Evolutionary conservation across 257 asterid genomes (phyloP).

Genomic region (Hygrophila difformis): DNA sequence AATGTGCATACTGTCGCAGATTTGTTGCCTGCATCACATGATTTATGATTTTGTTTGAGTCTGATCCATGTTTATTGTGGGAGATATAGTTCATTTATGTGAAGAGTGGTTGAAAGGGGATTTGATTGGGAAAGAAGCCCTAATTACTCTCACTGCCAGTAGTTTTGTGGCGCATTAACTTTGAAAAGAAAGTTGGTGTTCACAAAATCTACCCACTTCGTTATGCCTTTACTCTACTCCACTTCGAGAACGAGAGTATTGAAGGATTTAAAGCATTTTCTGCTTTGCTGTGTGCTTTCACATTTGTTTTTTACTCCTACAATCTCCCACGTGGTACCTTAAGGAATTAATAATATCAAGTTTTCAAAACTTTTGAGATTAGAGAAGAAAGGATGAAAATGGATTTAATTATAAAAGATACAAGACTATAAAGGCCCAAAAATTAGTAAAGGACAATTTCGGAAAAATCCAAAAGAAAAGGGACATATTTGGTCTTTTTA

Average conservation of each 20-base stretch:
- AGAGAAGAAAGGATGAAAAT: no score
- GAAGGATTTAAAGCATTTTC: slow-evolving; percentile 81
- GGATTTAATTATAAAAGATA: no score
- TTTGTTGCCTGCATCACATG: slow-evolving; percentile 51
- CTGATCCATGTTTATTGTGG: slow-evolving; percentile 46
- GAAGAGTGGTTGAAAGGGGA: slow-evolving; percentile 96
- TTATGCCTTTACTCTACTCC: slow-evolving; percentile 71
- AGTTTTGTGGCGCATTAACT: slow-evolving; percentile 69
- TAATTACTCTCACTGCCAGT: slow-evolving; percentile 85
- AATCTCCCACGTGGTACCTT: no score
- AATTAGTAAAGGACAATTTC: no score
- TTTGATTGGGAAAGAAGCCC: slow-evolving; percentile 59
- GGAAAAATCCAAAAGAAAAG: no score
- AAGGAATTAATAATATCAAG: no score
- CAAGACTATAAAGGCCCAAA: no score
- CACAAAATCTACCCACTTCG: slow-evolving; percentile 67
- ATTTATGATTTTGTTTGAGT: slow-evolving; percentile 62
- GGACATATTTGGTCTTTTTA: no score
- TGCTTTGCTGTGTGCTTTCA: slow-evolving; percentile 76
- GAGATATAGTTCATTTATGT: slow-evolving; percentile 70
- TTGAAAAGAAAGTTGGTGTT: slow-evolving; percentile 78
- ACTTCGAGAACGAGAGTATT: slow-evolving; percentile 93
- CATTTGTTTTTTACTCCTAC: slow-evolving; percentile 80
- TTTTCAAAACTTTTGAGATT: no score
- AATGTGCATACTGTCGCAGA: slow-evolving; percentile 37